These are phyloP conservation scores for Tuber calosporum DNA, from an alignment of 495 filamentous ascomycete genomes.

Conservation along the genomic window DNA sequence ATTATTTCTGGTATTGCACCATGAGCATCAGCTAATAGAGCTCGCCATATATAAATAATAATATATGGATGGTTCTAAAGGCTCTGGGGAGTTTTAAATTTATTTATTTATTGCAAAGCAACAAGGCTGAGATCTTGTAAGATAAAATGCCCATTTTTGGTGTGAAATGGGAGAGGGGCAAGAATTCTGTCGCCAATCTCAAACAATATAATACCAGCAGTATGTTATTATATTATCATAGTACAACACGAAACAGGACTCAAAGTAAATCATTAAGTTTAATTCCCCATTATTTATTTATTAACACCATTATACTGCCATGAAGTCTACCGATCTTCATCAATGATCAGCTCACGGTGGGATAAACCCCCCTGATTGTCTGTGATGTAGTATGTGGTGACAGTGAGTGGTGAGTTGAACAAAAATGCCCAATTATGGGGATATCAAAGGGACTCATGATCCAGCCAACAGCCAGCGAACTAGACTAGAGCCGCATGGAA, in stretches of 20 bases:
- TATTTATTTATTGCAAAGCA: too few species aligned
- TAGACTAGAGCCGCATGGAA: not conserved
- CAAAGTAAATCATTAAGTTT: not conserved
- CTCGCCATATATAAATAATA: too few species aligned
- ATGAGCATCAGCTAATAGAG: too few species aligned
- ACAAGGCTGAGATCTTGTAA: too few species aligned
- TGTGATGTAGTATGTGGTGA: not conserved
- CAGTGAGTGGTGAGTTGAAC: not conserved
- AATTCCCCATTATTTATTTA: not conserved
- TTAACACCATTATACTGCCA: not conserved
- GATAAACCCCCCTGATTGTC: not conserved
- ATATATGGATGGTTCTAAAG: too few species aligned
- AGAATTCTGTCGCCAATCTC: too few species aligned
- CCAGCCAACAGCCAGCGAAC: not conserved
- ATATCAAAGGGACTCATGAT: not conserved
- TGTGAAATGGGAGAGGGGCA: too few species aligned
- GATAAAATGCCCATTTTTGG: too few species aligned
- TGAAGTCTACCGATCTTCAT: not conserved
- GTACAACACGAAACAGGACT: not conserved
- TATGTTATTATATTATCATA: not conserved
- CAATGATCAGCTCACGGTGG: not conserved
- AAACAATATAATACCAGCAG: too few species aligned
- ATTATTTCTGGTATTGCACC: too few species aligned
- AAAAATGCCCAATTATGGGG: not conserved
- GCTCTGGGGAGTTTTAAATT: too few species aligned